These are phyloP conservation scores for Phaffia tasmanica DNA, from an alignment of 768 basidiomycete species.

Conservation along the genomic window DNA sequence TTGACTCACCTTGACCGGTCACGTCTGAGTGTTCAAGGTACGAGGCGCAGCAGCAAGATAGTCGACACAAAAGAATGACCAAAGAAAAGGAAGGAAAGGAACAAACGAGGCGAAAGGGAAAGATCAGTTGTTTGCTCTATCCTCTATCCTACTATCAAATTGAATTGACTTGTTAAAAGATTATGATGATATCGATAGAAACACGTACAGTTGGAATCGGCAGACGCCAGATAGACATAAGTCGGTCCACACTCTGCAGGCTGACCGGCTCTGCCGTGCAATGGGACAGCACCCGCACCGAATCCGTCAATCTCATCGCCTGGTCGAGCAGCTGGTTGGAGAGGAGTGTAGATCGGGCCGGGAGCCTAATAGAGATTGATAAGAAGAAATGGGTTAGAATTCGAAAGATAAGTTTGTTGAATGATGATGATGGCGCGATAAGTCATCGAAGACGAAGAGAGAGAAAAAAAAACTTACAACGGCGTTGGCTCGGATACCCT, in stretches of 20 bases:
- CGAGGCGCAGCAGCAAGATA: too few species aligned
- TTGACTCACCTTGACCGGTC: too few species aligned
- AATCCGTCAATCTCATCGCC: conserved; percentile 48
- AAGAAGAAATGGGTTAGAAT: conserved; percentile 2
- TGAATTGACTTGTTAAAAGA: conserved; percentile 36
- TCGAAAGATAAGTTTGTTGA: not conserved
- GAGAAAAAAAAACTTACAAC: conserved; percentile 35
- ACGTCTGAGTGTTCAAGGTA: not conserved
- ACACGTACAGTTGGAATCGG: conserved; percentile 30
- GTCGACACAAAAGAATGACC: too few species aligned
- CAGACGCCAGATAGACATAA: conserved; percentile 48
- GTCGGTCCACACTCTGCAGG: conserved; percentile 48
- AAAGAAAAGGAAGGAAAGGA: not conserved
- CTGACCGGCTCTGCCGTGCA: conserved; percentile 43
- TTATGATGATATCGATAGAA: conserved; percentile 8
- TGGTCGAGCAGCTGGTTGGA: conserved; percentile 49
- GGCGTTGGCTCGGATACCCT: conserved; percentile 51
- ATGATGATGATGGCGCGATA: not conserved
- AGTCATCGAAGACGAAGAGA: not conserved
- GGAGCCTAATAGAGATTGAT: conserved; percentile 28
- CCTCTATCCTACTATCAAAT: conserved; percentile 29
- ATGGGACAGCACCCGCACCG: conserved; percentile 17
- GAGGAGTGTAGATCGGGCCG: conserved; percentile 51
- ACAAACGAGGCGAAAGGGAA: too few species aligned
- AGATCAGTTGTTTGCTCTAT: not conserved